Conservation (phyloP, 2,329 filamentous ascomycete genomes). For the Diaporthe eres region DNA sequence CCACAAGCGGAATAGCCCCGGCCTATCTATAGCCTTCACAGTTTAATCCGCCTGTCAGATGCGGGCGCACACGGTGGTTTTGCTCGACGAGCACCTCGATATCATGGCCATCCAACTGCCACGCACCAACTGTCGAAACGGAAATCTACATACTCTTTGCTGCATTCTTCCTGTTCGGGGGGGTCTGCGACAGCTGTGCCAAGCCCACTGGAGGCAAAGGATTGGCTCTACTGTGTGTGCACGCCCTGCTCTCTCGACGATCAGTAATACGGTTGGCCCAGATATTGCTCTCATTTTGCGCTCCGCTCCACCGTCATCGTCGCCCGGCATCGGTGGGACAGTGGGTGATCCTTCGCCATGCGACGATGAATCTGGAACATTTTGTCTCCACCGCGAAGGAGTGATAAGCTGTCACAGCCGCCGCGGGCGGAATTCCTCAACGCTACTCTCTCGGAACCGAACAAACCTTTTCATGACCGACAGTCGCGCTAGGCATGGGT, state of each 20-base stretch:
- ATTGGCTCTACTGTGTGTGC: not conserved
- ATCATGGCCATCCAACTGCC: not conserved
- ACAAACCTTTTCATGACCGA: constrained; percentile 35
- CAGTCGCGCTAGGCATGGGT: constrained; percentile 29
- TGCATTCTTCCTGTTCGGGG: constrained; percentile 1
- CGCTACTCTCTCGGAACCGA: constrained; percentile 36
- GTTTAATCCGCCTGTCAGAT: constrained; percentile 27
- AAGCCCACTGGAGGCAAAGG: not conserved
- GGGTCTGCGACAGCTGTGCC: constrained; percentile 5
- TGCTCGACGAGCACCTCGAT: not conserved
- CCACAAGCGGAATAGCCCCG: constrained; percentile 28
- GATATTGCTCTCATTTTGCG: constrained; percentile 8
- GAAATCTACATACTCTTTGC: not conserved
- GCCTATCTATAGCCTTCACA: constrained; percentile 33
- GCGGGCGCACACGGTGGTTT: constrained; percentile 3
- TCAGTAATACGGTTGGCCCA: constrained; percentile 1
- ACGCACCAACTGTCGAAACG: not conserved
- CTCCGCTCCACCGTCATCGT: constrained; percentile 13
- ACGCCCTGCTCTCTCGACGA: constrained; percentile 7
- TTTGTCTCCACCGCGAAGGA: constrained; percentile 19
- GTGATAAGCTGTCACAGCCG: constrained; percentile 28
- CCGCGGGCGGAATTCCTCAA: constrained; percentile 3
- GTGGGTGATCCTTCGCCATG: constrained; percentile 33
- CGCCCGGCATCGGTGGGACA: constrained; percentile 22
- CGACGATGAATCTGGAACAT: constrained; percentile 1